Evolutionary conservation across 805 yeast species (phyloP), one percentile per base, ranked within the genome.

Genomic region (Wickerhamomyces silvicola): DNA sequence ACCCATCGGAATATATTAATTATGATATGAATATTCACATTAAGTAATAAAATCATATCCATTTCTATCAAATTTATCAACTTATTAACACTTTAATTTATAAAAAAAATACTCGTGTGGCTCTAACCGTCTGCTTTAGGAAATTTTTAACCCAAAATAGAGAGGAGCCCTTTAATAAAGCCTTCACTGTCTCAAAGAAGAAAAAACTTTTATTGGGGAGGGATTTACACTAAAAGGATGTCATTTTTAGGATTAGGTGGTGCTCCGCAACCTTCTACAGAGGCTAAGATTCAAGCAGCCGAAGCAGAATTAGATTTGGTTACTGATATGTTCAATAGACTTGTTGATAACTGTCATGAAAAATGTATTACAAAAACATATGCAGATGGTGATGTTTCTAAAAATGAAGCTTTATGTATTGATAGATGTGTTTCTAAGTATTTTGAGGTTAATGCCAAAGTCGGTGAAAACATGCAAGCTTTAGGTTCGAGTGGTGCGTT

Each of bases 261-360:
- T 38, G 70, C 81, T 45, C 88, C 90, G 42, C 84, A 79, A 57
- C 54, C 78, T 43, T 67, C 81, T 17, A 72, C 86, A 24, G 81
- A 79, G 43, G 87, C 81, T 58, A 83, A 83, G 59, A 68, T 83
- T 40, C 71, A 72, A 52, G 95, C 95, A 45, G 98, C 98, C 32
- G 97, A 90, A 65, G 84, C 95, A 36, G 98, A 90, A 62, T 72
- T 90, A 46, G 98, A 90, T 60, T 81, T 92, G 78, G 95, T 90
- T 48, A 88, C 97, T 24, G 95, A 92, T 48, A 87, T 90, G 97
- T 90, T 90, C 76, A 90, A 90, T 75, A 73, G 79, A 52, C 68
- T 88, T 51, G 94, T 87, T 16, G 88, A 81, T 51, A 81, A 85
- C 47, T 88, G 97, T 59, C 92, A 88, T 61, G 60, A 65, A 46